Conservation (phyloP, 768 basidiomycete genomes). For the Mrakia hoshinonis region DNA sequence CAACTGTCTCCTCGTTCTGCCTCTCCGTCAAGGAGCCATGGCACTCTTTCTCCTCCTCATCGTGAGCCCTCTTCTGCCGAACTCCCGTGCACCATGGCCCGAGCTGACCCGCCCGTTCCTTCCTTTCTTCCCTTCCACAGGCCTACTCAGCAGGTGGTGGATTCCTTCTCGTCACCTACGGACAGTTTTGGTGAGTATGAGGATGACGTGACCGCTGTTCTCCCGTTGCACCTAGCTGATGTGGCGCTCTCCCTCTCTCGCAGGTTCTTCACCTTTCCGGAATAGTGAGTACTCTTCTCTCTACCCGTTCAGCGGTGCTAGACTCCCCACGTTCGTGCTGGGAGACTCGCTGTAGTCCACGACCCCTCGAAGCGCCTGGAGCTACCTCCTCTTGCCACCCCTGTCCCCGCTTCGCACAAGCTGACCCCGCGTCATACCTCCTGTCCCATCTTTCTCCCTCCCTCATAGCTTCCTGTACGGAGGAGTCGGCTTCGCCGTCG, state of each 20-base stretch:
- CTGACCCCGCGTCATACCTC: no score
- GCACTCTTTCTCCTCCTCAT: slow-evolving; percentile 58
- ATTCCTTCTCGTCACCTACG: slow-evolving; percentile 54
- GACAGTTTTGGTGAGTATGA: slow-evolving; percentile 48
- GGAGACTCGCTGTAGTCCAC: no score
- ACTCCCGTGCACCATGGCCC: slow-evolving; percentile 4
- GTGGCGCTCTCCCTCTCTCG: neutral
- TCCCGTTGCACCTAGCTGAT: neutral
- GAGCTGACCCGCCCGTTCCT: slow-evolving; percentile 10
- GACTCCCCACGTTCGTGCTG: neutral
- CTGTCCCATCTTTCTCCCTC: neutral
- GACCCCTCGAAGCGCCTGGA: neutral
- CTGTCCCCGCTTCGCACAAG: neutral
- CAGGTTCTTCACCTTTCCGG: neutral
- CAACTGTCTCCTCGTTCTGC: slow-evolving; percentile 65
- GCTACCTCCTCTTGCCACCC: neutral
- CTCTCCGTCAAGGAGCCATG: slow-evolving; percentile 65
- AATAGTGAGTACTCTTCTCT: neutral
- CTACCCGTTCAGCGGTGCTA: neutral
- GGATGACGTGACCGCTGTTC: neutral
- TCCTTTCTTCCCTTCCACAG: slow-evolving; percentile 41
- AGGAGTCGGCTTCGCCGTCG: slow-evolving; percentile 54
- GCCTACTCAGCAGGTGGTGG: slow-evolving; percentile 60
- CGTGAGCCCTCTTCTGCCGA: slow-evolving; percentile 42
- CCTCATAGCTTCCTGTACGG: slow-evolving; percentile 47